Evolutionary conservation across 768 basidiomycete species (phyloP), one percentile per base, ranked within the genome.

Genomic region (Asterophora lycoperdoides): DNA sequence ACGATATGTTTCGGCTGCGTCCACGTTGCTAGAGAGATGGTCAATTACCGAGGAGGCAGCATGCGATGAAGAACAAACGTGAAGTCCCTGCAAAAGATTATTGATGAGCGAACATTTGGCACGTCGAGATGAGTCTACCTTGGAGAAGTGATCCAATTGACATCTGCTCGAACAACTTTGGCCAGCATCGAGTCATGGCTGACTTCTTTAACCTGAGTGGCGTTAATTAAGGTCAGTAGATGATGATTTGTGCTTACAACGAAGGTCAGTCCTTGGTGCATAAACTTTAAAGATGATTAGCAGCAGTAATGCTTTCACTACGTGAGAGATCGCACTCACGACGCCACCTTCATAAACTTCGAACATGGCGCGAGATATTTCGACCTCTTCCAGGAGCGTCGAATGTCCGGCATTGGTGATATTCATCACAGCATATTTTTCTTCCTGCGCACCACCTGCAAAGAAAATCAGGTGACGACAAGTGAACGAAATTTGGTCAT

Each of bases 321-420:
- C 9, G 18, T 26, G 36, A 23, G 15, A 41, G 36, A 32, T 15
- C 2, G 14, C 33, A 70, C 73, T 55, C 64, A 89, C 88, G 53
- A 94, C 82, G 4, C 83, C 91, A 10, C 92, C 93, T 67, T 93
- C 91, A 58, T 93, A 95, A 8, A 89, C 68, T 64, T 94, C 93
- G 55, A 93, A 95, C 46, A 92, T 67, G 0, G 90, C 89, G 26
- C 92, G 72, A 17, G 87, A 90, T 35, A 84, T 64, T 64, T 94
- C 93, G 18, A 91, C 71, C 61, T 93, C 89, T 66, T 95, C 92
- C 8, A 95, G 59, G 28, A 89, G 72, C 14, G 62, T 74, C 6
- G 66, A 56, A 28, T 64, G 59, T 19, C 61, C 62, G 1, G 67
- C 57, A 37, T 68, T 73, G 11, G 73, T 79, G 34, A 88, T 60